A percentile compares a stretch with the other conserved stretches of the same genome.
phyloP scores from a whole-genome alignment of 148 eudicot genomes.

The Silene uniflora region DNA sequence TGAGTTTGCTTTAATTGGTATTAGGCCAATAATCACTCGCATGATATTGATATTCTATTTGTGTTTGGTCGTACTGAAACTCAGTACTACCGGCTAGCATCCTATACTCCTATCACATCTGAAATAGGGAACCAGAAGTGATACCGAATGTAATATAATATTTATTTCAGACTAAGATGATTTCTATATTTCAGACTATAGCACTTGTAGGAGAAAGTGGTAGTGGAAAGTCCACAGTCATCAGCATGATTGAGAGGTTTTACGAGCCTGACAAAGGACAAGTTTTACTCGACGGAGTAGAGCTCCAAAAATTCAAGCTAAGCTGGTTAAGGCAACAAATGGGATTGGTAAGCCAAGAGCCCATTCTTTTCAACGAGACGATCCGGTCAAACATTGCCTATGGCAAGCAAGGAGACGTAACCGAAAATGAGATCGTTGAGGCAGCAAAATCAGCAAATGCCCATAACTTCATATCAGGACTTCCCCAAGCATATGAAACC shows the following conservation, averaged over 20 bases:
- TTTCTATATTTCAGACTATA: constrained; percentile 46
- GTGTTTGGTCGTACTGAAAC: too few relatives aligned
- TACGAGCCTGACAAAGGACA: constrained; percentile 64
- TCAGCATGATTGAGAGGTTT: constrained; percentile 71
- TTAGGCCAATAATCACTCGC: too few relatives aligned
- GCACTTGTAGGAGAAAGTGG: constrained; percentile 94
- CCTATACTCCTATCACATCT: neutral
- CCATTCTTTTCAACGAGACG: constrained; percentile 71
- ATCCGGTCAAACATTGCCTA: constrained; percentile 74
- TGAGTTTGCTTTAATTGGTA: too few relatives aligned
- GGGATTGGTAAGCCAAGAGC: constrained; percentile 90
- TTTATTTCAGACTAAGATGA: neutral
- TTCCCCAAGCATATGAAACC: constrained; percentile 72
- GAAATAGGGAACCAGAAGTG: too few relatives aligned
- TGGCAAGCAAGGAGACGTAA: constrained; percentile 48
- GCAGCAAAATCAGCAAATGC: constrained; percentile 77
- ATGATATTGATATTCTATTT: too few relatives aligned
- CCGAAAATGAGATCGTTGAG: constrained; percentile 55
- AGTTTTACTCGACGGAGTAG: constrained; percentile 51
- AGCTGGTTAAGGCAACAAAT: constrained; percentile 85
- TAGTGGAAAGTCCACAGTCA: constrained; percentile 75
- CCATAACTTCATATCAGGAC: constrained; percentile 59
- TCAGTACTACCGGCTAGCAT: neutral
- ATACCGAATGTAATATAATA: neutral
- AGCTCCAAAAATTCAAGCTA: constrained; percentile 46